Conservation (phyloP, 1,284 basidiomycete genomes). For the Heterobasidion parviporum region DNA sequence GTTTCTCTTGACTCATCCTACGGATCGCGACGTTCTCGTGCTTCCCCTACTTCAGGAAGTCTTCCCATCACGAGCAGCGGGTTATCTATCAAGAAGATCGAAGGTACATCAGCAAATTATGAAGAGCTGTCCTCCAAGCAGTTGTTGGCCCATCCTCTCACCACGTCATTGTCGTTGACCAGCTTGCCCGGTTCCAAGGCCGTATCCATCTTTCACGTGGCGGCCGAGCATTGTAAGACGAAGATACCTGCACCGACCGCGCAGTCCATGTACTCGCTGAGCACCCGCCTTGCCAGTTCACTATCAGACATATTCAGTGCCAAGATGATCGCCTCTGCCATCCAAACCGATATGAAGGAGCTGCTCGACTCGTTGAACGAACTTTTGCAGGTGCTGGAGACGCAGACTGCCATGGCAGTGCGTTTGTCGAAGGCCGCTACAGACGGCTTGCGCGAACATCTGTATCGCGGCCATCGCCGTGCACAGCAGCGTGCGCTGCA, state of each 20-base stretch:
- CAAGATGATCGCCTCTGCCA: constrained; percentile 30
- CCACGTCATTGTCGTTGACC: constrained; percentile 8
- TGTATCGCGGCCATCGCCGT: constrained; percentile 43
- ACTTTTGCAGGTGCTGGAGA: constrained; percentile 39
- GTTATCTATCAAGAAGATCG: constrained; percentile 6
- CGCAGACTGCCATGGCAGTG: constrained; percentile 23
- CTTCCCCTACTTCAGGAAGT: constrained; percentile 21
- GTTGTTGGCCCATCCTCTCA: constrained; percentile 2
- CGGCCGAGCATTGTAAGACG: neutral
- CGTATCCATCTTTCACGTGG: constrained; percentile 7
- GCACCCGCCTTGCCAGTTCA: constrained; percentile 35
- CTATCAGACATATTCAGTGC: constrained; percentile 45
- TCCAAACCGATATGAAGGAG: constrained; percentile 47
- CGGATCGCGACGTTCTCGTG: constrained; percentile 14
- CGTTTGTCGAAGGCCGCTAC: constrained; percentile 40
- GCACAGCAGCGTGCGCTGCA: constrained; percentile 52
- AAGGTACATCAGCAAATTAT: neutral
- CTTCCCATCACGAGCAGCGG: constrained; percentile 10
- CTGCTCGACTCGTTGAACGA: constrained; percentile 56
- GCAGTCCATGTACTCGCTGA: constrained; percentile 28
- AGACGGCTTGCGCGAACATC: constrained; percentile 34
- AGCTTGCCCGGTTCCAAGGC: constrained; percentile 8
- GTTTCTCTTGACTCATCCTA: constrained; percentile 18
- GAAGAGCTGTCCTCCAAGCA: neutral
- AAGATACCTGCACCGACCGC: constrained; percentile 10